phyloP scores from a whole-genome alignment of 805 yeast genomes.

The Pichia ethanolica region DNA sequence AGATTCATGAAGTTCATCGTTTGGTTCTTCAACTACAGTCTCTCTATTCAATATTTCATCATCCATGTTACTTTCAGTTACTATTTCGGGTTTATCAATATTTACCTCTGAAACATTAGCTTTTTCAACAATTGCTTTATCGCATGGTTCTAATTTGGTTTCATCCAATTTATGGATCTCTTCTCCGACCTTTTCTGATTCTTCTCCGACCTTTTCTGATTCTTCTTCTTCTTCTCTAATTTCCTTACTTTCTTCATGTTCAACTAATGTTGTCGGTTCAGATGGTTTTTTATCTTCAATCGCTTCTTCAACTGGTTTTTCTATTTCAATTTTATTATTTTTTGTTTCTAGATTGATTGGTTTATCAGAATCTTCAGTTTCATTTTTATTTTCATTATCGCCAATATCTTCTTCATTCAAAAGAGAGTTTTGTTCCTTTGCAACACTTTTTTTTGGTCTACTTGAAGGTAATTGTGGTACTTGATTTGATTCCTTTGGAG shows the following conservation, averaged over 20 bases:
- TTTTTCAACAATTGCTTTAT: too few relatives aligned
- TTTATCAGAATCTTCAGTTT: neutral
- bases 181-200: neutral
- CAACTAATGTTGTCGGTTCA: neutral
- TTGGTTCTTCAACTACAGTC: neutral
- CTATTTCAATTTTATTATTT: neutral
- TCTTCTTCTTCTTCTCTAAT: conserved; percentile 1
- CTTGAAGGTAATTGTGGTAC: too few relatives aligned
- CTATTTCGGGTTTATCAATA: neutral
- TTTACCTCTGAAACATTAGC: too few relatives aligned
- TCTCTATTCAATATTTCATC: neutral
- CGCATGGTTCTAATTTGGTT: too few relatives aligned
- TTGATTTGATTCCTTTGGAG: too few relatives aligned
- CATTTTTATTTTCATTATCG: neutral
- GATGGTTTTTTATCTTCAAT: neutral
- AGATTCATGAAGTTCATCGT: too few relatives aligned
- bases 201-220: neutral
- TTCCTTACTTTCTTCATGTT: neutral
- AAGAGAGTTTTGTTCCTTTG: too few relatives aligned
- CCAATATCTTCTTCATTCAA: neutral
- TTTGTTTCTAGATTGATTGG: too few relatives aligned
- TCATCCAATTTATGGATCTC: too few relatives aligned
- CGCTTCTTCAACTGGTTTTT: neutral
- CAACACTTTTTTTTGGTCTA: too few relatives aligned
- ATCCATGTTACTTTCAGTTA: neutral